Percentiles rank a stretch among this genome's conserved stretches.
Evolutionary conservation across 2,329 filamentous ascomycete genomes (phyloP).

Genomic region (Fusarium sp.): DNA sequence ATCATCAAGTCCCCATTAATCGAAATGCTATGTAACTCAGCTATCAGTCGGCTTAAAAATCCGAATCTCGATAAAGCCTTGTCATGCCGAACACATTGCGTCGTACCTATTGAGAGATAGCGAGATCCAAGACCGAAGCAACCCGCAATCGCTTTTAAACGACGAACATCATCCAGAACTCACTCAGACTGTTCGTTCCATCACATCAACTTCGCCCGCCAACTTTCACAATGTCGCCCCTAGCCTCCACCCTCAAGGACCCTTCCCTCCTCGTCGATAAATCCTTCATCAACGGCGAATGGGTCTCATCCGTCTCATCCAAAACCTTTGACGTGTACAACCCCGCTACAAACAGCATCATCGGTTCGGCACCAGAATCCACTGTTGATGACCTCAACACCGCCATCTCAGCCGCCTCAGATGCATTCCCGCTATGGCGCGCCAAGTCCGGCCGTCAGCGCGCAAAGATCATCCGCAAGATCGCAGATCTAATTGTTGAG

Average conservation of each 20-base stretch:
- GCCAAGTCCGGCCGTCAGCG: slow-evolving; percentile 71
- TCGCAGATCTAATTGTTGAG: slow-evolving; percentile 73
- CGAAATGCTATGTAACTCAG: not conserved
- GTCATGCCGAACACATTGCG: not conserved
- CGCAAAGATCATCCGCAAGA: slow-evolving; percentile 70
- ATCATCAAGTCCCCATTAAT: not conserved
- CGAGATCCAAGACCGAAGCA: not conserved
- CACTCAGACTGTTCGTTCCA: no score
- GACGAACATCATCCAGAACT: not conserved
- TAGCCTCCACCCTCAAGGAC: slow-evolving; percentile 26
- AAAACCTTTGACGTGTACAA: slow-evolving; percentile 80
- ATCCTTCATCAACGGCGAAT: slow-evolving; percentile 80
- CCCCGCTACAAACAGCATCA: slow-evolving; percentile 75
- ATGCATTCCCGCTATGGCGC: slow-evolving; percentile 67
- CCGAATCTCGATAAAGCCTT: not conserved
- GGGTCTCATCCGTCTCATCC: slow-evolving; percentile 76
- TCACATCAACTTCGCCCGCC: not conserved
- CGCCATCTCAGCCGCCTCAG: slow-evolving; percentile 76
- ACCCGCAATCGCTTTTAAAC: not conserved
- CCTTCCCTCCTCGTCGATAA: slow-evolving; percentile 29
- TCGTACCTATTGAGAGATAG: not conserved
- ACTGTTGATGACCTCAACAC: slow-evolving; percentile 73
- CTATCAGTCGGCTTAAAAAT: not conserved
- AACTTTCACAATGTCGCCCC: slow-evolving; percentile 8
- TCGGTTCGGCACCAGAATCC: slow-evolving; percentile 80